These are phyloP conservation scores for Fragosphaeria purpurea DNA, from an alignment of 2,329 filamentous ascomycete species.

Conservation along the genomic window DNA sequence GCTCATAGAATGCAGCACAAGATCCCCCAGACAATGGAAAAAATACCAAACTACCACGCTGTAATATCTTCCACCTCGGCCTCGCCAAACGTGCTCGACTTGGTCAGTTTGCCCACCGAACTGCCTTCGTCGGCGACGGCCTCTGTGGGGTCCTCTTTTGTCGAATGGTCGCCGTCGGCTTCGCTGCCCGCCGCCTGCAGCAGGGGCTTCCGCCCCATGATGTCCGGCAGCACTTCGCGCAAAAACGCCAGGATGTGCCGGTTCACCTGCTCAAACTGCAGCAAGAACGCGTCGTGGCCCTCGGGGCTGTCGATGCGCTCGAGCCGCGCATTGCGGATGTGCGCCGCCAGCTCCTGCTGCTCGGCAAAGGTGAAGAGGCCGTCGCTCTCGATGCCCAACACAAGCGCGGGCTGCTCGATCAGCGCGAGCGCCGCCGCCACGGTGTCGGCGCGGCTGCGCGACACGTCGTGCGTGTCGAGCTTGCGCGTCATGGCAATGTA, in stretches of 20 bases:
- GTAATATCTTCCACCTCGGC: constrained; percentile 95
- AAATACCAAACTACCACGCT: constrained; percentile 53
- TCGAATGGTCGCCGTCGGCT: too few relatives aligned
- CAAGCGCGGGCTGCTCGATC: constrained; percentile 81
- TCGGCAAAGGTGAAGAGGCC: constrained; percentile 96
- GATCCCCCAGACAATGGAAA: too few relatives aligned
- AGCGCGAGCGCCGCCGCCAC: constrained; percentile 67
- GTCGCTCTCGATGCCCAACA: constrained; percentile 90
- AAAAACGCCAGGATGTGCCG: constrained; percentile 75
- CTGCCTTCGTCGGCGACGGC: constrained; percentile 18
- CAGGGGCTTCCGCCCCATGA: constrained; percentile 53
- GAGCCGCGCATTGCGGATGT: constrained; percentile 67
- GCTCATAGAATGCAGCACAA: too few relatives aligned
- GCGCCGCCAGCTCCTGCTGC: constrained; percentile 79
- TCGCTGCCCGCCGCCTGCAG: not conserved
- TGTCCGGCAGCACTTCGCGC: constrained; percentile 71
- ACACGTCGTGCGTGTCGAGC: constrained; percentile 93
- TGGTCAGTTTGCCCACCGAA: constrained; percentile 54
- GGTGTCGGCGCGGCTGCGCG: constrained; percentile 57
- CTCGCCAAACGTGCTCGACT: constrained; percentile 89
- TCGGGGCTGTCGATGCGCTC: constrained; percentile 89
- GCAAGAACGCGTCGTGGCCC: constrained; percentile 89
- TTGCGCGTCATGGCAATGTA: constrained; percentile 99
- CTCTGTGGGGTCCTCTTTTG: too few relatives aligned
- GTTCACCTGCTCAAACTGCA: constrained; percentile 98